Base-by-base conservation (phyloP, 257 asterid species). In the Plantago elongata region DNA sequence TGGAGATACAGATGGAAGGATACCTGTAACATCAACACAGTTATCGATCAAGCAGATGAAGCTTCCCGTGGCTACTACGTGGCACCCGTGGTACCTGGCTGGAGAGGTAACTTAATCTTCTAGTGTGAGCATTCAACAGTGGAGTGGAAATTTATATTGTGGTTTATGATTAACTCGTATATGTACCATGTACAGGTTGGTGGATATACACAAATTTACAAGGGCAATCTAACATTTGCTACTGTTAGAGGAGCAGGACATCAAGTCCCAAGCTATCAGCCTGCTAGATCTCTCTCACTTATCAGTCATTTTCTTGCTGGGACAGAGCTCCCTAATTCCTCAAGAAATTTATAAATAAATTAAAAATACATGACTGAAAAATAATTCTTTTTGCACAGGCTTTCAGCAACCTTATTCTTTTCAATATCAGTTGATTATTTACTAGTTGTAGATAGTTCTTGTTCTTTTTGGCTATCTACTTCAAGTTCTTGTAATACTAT, bases 201-300 rank as follows among this genome's bases (percentile, higher is more conserved):
- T 59, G 95, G 97, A 17, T 89, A 75, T n/a, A 65, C 87, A 27
- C 81, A 81, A 73, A 73, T 70, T 7, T 86, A 86, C 17, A 46
- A 76, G 48, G 77, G 75, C 1, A 73, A 86, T 42, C 13, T 89
- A 45, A 82, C 91, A 64, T 84, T 89, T 80, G 84, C 83, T 0
- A 89, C 91, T 1, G 86, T 86, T 0, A 72, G 91, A 79, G 95
- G 86, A 14, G 95, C 97, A 43, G 95, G 97, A 9, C 97, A 89
- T 70, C 86, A 89, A 76, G 97, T 84, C 38, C 95, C 97, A 9
- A 86, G 94, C 74, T 89, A 66, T 58, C 77, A 78, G 65, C 94
- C 97, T 4, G 80, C 70, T n/a, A 70, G 95, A 69, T 83, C 87
- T 9, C 81, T 89, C 10, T 79, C 91, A 0, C 79, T 89, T 1